These are phyloP conservation scores for Cyclaneusma minus DNA, from an alignment of 2,329 filamentous ascomycete genomes.

Conservation along the genomic window DNA sequence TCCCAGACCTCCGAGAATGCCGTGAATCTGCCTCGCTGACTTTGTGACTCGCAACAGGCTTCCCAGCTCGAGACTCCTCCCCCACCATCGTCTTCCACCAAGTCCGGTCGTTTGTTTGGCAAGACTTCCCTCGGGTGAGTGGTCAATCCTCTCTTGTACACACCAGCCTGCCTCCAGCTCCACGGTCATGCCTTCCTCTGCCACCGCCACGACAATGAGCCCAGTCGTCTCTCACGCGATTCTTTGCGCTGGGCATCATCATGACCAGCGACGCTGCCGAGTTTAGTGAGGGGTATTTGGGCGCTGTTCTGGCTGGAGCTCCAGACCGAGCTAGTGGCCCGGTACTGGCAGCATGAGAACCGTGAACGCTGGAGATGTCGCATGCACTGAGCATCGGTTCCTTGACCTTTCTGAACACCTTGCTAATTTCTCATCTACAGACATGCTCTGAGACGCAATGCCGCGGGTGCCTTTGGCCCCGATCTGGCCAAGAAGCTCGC, in stretches of 20 bases:
- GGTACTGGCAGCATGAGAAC: no score
- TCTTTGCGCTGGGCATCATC: no score
- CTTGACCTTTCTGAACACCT: constrained; percentile 7
- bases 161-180: constrained; percentile 25
- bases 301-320: no score
- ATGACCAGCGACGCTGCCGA: no score
- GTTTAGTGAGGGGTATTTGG: no score
- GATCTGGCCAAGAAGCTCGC: constrained; percentile 93
- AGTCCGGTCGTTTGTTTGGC: constrained; percentile 79
- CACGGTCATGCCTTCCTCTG: constrained; percentile 4
- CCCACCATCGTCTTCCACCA: constrained; percentile 81
- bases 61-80: constrained; percentile 74
- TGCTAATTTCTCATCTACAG: constrained; percentile 16
- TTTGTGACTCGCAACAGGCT: constrained; percentile 15
- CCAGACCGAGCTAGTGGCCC: no score
- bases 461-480: constrained; percentile 54
- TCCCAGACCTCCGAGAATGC: constrained; percentile 26
- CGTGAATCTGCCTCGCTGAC: constrained; percentile 4
- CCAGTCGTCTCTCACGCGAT: no score
- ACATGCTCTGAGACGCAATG: constrained; percentile 54
- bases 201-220: no score
- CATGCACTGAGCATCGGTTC: constrained; percentile 2
- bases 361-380: constrained; percentile 1
- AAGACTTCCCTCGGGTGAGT: constrained; percentile 69
- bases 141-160: no score